Evolutionary conservation across 345 rosid genomes (phyloP).

Genomic region (Corymbia maculata): DNA sequence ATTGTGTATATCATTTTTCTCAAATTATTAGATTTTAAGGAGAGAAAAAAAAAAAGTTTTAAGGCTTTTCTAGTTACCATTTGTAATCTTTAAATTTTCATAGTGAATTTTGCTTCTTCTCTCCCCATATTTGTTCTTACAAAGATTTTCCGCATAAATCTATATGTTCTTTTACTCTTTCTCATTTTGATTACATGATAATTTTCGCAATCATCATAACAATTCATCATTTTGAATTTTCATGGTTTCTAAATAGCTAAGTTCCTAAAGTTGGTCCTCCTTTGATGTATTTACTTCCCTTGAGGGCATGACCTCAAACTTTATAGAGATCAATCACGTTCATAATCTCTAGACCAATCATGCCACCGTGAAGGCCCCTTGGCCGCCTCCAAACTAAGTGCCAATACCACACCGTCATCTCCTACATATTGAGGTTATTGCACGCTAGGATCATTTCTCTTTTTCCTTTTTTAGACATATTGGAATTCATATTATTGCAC

Average conservation of each 20-base stretch:
- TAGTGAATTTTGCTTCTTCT: not conserved
- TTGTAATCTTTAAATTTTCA: not conserved
- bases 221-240: not conserved
- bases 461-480: not conserved
- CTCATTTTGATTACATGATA: accelerated
- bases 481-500: not conserved
- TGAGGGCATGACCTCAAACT: not conserved
- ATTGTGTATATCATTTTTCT: not conserved
- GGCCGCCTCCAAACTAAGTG: not conserved
- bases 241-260: not conserved
- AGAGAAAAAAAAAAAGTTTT: accelerated
- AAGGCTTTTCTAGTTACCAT: not conserved
- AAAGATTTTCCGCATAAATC: not conserved
- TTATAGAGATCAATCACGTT: not conserved
- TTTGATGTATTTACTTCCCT: not conserved
- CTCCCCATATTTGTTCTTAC: not conserved
- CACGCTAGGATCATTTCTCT: not conserved
- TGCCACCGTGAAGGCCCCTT: not conserved
- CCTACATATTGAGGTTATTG: not conserved
- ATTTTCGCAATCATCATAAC: not conserved
- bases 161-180: too few relatives aligned
- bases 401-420: not conserved
- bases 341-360: not conserved
- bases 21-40: too few relatives aligned
- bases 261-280: not conserved